Evolutionary conservation across 345 rosid genomes (phyloP), one percentile per base, ranked within the genome.

Genomic region (Zanthoxylum bungeanum): DNA sequence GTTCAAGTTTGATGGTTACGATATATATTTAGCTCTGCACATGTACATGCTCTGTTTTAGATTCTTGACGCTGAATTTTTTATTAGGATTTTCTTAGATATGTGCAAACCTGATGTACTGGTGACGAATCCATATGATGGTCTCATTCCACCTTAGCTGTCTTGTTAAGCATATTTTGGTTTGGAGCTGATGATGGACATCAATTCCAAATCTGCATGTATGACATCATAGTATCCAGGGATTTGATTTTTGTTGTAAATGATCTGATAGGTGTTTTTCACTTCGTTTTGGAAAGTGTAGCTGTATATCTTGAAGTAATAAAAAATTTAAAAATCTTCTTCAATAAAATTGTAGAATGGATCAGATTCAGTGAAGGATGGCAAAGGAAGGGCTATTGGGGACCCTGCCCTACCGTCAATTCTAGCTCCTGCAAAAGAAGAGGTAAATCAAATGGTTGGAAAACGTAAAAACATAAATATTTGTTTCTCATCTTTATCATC

Each of bases 261-360:
- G 12, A 2, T 52, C 50, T 63, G 37, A 16, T 60, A 46, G 59
- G 17, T 4, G 53, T 68, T 22, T 25, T 46, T 46, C n/a, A n/a
- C 10, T 31, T 59, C 60, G 63, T 37, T 28, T 68, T 73, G 21
- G 60, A 40, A 28, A 50, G 33, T 60, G 22, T 70, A 22, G 61
- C 46, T 75, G 33, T 52, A 62, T 56, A 49, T 47, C n/a, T n/a
- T n/a, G n/a, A n/a, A n/a, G n/a, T 4, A 44, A 44, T 44, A 44
- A 19, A 17, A 44, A 44, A 0, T 44, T 44, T 44, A 44, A 51
- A 64, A 27, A 6, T 39, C 10, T 66, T 60, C 68, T 63, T 19
- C 22, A 6, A 33, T 68, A 40, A 7, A 59, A 71, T 62, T 83
- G 66, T 84, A 85, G 89, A 81, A 72, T 76, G 76, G 70, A 44